Percentiles rank a stretch among this genome's conserved stretches.
Conservation (phyloP, 225 moss, liverwort and hornwort species). For the Bryum argenteum region DNA sequence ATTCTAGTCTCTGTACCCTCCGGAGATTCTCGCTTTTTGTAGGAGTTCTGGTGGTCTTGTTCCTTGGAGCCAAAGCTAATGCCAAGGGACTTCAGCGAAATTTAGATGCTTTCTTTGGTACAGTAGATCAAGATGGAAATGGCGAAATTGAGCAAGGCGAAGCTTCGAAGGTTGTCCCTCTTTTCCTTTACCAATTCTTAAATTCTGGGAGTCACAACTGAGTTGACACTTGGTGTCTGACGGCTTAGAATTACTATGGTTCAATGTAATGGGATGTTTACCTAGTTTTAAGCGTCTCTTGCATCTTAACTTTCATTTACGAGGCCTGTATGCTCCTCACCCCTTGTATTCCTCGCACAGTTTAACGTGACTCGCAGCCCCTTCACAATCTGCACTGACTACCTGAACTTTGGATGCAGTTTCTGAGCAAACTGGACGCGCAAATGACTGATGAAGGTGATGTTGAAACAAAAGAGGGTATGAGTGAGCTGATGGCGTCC, state of each 20-base stretch:
- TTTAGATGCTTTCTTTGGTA: conserved; percentile 50
- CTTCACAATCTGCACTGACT: conserved; percentile 11
- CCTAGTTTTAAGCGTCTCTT: neutral
- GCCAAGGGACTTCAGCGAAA: conserved; percentile 41
- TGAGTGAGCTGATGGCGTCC: conserved; percentile 48
- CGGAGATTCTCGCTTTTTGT: conserved; percentile 39
- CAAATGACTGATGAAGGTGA: conserved; percentile 39
- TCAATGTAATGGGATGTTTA: neutral
- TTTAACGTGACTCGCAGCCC: neutral
- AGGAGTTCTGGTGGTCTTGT: conserved; percentile 34
- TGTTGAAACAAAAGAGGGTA: conserved; percentile 47
- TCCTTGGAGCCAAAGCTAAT: conserved; percentile 28
- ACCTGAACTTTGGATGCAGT: conserved; percentile 44
- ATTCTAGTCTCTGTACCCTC: conserved; percentile 6
- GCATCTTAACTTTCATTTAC: neutral
- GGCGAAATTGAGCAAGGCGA: conserved; percentile 67
- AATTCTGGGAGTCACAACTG: neutral
- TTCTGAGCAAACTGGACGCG: conserved; percentile 49
- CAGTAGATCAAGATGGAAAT: conserved; percentile 62
- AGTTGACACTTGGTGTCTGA: neutral
- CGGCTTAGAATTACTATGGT: neutral
- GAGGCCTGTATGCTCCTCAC: neutral
- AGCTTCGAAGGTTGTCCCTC: conserved; percentile 52
- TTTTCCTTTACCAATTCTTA: neutral
- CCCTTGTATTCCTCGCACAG: conserved; percentile 5